These are phyloP conservation scores for Mycena chlorophos DNA, from an alignment of 768 basidiomycete species.

Conservation along the genomic window DNA sequence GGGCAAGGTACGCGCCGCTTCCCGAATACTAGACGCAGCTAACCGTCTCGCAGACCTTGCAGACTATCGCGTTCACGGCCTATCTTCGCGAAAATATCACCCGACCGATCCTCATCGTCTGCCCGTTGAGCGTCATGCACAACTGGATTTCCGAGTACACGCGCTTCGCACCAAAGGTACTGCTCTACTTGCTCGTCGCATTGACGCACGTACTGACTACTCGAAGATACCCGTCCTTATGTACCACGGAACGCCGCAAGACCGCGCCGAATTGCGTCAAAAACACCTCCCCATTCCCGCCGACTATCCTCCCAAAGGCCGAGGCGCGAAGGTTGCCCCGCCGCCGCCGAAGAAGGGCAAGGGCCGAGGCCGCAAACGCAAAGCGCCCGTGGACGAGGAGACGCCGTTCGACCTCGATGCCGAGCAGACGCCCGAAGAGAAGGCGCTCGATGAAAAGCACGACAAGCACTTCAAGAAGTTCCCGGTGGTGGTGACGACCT, in stretches of 20 bases:
- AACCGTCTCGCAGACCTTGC: conserved; percentile 67
- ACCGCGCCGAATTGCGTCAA: conserved; percentile 76
- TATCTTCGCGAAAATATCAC: conserved; percentile 76
- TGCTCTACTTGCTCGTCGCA: conserved; percentile 22
- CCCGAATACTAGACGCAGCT: neutral
- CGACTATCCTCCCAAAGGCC: conserved; percentile 17
- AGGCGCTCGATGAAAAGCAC: conserved; percentile 12
- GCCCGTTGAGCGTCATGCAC: conserved; percentile 89
- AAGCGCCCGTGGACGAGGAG: conserved; percentile 5
- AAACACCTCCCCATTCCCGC: conserved; percentile 49
- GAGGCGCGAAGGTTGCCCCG: conserved; percentile 25
- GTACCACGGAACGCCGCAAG: conserved; percentile 84
- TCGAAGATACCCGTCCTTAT: conserved; percentile 81
- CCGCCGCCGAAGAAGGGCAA: conserved; percentile 23
- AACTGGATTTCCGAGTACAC: conserved; percentile 88
- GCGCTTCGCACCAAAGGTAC: conserved; percentile 78
- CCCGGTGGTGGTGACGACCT: conserved; percentile 87
- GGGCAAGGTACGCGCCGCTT: conserved; percentile 58
- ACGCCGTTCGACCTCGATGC: conserved; percentile 3
- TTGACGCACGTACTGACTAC: neutral
- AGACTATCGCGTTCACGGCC: conserved; percentile 92
- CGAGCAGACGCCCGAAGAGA: conserved; percentile 15
- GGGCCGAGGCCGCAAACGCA: conserved; percentile 5
- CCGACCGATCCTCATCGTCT: conserved; percentile 84
- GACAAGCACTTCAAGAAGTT: conserved; percentile 36